phyloP scores from a whole-genome alignment of 352 stramenopile species.

The Pythium brassicae region DNA sequence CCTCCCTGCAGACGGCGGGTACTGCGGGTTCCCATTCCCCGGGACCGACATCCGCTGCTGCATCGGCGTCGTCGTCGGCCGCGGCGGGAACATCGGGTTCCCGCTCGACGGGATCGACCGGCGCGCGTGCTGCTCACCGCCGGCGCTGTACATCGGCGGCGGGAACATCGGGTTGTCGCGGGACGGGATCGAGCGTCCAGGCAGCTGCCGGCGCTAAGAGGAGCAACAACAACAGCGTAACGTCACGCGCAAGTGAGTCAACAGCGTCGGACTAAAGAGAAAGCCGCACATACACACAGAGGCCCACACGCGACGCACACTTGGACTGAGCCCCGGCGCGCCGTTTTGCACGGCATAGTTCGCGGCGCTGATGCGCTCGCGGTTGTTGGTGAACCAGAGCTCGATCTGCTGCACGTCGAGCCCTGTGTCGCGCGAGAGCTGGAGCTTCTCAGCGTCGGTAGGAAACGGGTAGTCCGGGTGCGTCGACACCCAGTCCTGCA shows the following conservation, averaged over 20 bases:
- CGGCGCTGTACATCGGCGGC: slow-evolving; percentile 33
- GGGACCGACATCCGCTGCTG: slow-evolving; percentile 47
- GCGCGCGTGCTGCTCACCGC: slow-evolving; percentile 11
- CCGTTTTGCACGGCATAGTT: slow-evolving; percentile 22
- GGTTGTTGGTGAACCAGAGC: slow-evolving; percentile 79
- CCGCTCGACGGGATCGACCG: slow-evolving; percentile 60
- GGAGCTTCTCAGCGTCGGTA: slow-evolving; percentile 61
- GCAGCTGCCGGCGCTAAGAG: slow-evolving; percentile 19
- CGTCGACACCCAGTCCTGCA: slow-evolving; percentile 75
- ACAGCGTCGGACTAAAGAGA: too few relatives aligned
- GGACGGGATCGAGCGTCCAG: slow-evolving; percentile 48
- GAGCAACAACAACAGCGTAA: slow-evolving; percentile 1
- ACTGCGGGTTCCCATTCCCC: slow-evolving; percentile 43
- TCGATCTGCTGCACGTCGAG: slow-evolving; percentile 80
- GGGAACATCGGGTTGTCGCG: slow-evolving; percentile 58
- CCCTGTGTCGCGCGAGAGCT: slow-evolving; percentile 69
- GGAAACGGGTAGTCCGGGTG: slow-evolving; percentile 67
- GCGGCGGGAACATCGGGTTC: slow-evolving; percentile 71
- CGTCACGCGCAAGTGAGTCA: slow-evolving; percentile 5
- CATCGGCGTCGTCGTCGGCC: slow-evolving; percentile 22
- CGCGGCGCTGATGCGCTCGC: slow-evolving; percentile 43
- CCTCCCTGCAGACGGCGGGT: slow-evolving; percentile 39
- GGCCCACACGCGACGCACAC: slow-evolving; percentile 7
- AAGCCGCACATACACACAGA: background rate
- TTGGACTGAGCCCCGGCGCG: slow-evolving; percentile 18